These are phyloP conservation scores for Pichia rugopelliculosa DNA, from an alignment of 805 yeast species.

Conservation along the genomic window DNA sequence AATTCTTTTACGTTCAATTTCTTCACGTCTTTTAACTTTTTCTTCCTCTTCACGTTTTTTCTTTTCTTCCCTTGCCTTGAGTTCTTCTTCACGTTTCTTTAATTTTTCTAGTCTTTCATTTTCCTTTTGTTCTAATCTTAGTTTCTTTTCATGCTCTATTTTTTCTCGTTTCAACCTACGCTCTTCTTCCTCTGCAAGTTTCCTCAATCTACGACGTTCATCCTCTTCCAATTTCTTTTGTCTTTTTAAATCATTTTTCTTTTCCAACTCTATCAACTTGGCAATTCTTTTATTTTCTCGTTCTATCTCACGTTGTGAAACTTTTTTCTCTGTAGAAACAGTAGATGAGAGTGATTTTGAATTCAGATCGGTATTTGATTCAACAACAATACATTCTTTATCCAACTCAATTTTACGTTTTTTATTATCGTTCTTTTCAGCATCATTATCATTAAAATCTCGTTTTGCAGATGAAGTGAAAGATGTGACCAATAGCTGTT, in stretches of 20 bases:
- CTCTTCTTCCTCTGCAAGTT: slow-evolving; percentile 4
- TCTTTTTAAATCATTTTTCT: neutral
- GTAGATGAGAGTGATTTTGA: neutral
- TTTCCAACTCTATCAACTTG: neutral
- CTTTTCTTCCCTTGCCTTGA: neutral
- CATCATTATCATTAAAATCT: neutral
- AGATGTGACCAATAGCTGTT: neutral
- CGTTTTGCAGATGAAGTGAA: neutral
- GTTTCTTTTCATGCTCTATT: slow-evolving; percentile 5
- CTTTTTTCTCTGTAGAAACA: neutral
- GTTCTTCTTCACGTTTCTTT: slow-evolving; percentile 4
- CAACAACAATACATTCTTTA: neutral
- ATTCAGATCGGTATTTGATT: neutral
- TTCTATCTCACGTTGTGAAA: neutral
- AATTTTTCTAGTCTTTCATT: slow-evolving; percentile 21
- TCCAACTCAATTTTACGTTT: neutral
- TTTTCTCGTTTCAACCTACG: slow-evolving; percentile 1
- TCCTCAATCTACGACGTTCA: neutral
- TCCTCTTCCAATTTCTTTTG: neutral
- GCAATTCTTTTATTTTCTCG: neutral
- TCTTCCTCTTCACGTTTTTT: slow-evolving; percentile 12
- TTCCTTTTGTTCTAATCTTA: slow-evolving; percentile 12
- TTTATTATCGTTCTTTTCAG: neutral
- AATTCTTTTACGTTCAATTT: slow-evolving; percentile 10
- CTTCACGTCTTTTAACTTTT: slow-evolving; percentile 12